These are phyloP conservation scores for Epichloe bromicola DNA, from an alignment of 2,329 filamentous ascomycete genomes.

Conservation along the genomic window DNA sequence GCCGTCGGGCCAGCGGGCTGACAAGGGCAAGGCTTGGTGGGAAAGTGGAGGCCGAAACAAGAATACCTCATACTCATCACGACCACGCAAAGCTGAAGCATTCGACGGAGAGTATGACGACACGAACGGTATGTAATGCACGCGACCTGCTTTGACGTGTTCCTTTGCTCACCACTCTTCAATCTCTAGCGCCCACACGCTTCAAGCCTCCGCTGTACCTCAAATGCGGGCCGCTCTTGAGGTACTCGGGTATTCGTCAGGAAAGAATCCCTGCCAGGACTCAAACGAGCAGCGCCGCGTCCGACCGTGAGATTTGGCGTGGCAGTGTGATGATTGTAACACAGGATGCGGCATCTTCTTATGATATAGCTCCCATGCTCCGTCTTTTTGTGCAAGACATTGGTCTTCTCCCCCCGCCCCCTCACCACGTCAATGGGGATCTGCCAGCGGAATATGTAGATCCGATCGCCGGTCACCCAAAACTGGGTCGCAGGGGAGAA, in stretches of 20 bases:
- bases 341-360: conserved; percentile 68
- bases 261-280: conserved; percentile 34
- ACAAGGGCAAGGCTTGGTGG: conserved; percentile 61
- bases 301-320: conserved; percentile 72
- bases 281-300: conserved; percentile 13
- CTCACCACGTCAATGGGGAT: conserved; percentile 50
- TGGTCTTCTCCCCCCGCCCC: conserved; percentile 69
- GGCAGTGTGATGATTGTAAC: conserved; percentile 95
- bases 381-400: conserved; percentile 80
- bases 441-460: conserved; percentile 76
- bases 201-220: conserved; percentile 79
- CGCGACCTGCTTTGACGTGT: neutral
- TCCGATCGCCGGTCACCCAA: conserved; percentile 75
- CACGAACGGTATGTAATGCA: conserved; percentile 33
- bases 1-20: conserved; percentile 16
- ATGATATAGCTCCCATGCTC: conserved; percentile 64
- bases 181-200: conserved; percentile 39
- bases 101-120: conserved; percentile 59
- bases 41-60: conserved; percentile 42
- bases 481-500: conserved; percentile 71
- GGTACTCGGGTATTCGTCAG: conserved; percentile 72
- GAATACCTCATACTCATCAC: conserved; percentile 31
- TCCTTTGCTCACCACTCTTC: neutral
- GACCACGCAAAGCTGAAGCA: conserved; percentile 44
- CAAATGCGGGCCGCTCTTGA: conserved; percentile 78